These are phyloP conservation scores for Tetraselmis striata DNA, from an alignment of 139 green algal species.

Conservation along the genomic window DNA sequence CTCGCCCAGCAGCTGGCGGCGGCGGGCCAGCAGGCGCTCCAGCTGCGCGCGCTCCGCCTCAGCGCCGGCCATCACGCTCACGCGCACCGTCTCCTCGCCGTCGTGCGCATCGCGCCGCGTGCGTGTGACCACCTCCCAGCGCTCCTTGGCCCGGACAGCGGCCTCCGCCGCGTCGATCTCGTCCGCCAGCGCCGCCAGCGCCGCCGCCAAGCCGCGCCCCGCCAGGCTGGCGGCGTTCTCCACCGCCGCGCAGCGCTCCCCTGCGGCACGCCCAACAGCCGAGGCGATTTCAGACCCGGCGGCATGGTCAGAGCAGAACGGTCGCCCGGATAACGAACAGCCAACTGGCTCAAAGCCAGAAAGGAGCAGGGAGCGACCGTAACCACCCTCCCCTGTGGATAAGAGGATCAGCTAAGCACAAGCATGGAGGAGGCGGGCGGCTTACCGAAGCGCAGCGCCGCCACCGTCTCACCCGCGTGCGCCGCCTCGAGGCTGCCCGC, in stretches of 20 bases:
- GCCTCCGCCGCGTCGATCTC: neutral
- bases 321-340: no score
- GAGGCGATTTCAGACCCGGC: no score
- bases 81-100: neutral
- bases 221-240: slow-evolving; percentile 2
- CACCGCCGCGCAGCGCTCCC: slow-evolving; percentile 4
- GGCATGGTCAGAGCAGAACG: no score
- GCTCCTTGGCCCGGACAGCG: neutral
- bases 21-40: neutral
- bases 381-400: no score
- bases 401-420: no score
- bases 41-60: neutral
- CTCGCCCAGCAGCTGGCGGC: neutral
- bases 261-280: no score
- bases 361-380: no score
- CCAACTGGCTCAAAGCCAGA: no score
- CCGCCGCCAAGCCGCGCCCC: neutral
- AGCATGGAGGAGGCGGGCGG: no score
- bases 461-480: slow-evolving; percentile 17
- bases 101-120: neutral
- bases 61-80: neutral
- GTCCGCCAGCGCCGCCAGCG: neutral
- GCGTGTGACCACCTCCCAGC: neutral
- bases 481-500: neutral
- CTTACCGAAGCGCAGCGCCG: slow-evolving; percentile 23